Conservation (phyloP, 2,329 filamentous ascomycete species). For the Colletotrichum trifolii region DNA sequence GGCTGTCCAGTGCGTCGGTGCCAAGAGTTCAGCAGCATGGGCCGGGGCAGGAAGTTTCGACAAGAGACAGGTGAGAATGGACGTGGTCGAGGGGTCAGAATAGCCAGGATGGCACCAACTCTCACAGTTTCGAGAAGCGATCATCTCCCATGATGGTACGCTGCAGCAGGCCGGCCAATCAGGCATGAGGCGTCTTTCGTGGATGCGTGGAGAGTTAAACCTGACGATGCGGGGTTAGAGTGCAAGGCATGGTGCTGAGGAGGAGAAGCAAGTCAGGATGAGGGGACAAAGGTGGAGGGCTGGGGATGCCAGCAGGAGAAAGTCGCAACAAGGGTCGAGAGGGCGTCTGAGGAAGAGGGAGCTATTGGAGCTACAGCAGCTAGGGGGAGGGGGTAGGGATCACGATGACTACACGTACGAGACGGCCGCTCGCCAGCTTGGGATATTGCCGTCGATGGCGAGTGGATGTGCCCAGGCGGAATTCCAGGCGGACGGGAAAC, state of each 20-base stretch:
- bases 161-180: constrained; percentile 28
- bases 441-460: constrained; percentile 16
- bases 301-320: constrained; percentile 5
- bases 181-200: constrained; percentile 10
- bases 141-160: constrained; percentile 31
- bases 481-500: constrained; percentile 23
- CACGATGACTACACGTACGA: constrained; percentile 18
- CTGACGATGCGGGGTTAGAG: constrained; percentile 32
- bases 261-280: constrained; percentile 9
- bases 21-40: constrained; percentile 34
- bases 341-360: not conserved
- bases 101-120: constrained; percentile 20
- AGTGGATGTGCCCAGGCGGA: not conserved
- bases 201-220: constrained; percentile 34
- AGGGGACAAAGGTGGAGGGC: constrained; percentile 13
- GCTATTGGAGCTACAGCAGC: constrained; percentile 7
- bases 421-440: constrained; percentile 7
- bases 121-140: constrained; percentile 21
- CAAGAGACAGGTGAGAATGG: constrained; percentile 7
- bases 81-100: constrained; percentile 3
- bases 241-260: constrained; percentile 6
- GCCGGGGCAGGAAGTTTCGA: constrained; percentile 25
- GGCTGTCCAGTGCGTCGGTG: constrained; percentile 24
- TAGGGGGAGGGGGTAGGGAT: not conserved
- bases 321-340: not conserved